Base-by-base conservation (phyloP, 2,329 filamentous ascomycete genomes). In the Drechslerella coelobrocha region DNA sequence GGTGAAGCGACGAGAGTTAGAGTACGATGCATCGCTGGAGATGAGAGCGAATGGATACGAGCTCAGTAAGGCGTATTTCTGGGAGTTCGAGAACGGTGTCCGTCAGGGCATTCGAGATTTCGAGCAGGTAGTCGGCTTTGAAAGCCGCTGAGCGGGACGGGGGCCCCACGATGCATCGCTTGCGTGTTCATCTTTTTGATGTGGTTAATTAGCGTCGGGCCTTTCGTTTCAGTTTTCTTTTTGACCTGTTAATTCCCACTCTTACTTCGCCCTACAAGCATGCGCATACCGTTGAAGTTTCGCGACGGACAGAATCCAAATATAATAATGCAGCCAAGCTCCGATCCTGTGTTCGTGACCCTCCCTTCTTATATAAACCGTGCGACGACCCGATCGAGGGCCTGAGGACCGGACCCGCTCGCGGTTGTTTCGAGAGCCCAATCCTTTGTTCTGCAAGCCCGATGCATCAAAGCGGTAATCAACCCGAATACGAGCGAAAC, bases 1-100 rank as follows among this genome's bases (percentile, higher is more conserved):
- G 85, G 77, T 82, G 12, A 77, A 83, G 75, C 86, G 84, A 77
- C 80, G 85, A 31, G 76, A 86, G 41, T 74, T 80, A 29, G 84
- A 86, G 72, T 81, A 80, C 63, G 82, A 71, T 10, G 47, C 47
- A 17, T 45, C 82, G 1, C 80, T 82, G 72, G 78, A 78, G 37
- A 81, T 81, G 8, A 19, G 59, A 17, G 57, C 57, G 24, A 68
- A 68, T n/a, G 51, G 80, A 26, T 24, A 17, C 2, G 19, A 34
- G n/a, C 50, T 52, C 10, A 48, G 71, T 47, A 72, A 72, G 79
- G 69, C 79, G 48, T 63, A 45, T 29, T 62, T 81, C n/a, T 83
- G 82, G 82, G 80, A 83, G 74, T 84, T 80, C 74, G 82, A 83
- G 75, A 80, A 82, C 63, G 82, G 82, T 1, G 57, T 83, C 37